These are phyloP conservation scores for Rosa chinensis DNA, from an alignment of 306 rosid species.

Conservation along the genomic window DNA sequence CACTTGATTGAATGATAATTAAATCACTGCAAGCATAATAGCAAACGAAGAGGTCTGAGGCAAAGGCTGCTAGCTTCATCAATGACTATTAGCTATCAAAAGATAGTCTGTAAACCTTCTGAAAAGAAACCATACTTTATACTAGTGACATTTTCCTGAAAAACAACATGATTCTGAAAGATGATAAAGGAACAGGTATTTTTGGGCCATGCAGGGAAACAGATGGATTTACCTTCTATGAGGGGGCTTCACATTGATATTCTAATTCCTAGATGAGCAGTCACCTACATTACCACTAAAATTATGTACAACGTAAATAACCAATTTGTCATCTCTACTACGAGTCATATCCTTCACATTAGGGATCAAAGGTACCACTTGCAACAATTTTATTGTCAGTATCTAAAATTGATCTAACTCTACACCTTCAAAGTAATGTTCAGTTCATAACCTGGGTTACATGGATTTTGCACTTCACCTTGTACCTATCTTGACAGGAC, in stretches of 20 bases:
- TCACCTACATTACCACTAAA: too few relatives aligned
- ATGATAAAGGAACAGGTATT: neutral
- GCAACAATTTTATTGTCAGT: neutral
- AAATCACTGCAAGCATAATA: neutral
- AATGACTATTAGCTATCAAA: neutral
- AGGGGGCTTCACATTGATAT: neutral
- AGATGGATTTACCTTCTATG: neutral
- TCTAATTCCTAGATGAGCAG: neutral
- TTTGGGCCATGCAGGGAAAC: neutral
- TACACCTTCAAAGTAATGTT: neutral
- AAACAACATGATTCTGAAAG: neutral
- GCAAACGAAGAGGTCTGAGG: neutral
- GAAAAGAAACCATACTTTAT: too few relatives aligned
- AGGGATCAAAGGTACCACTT: neutral
- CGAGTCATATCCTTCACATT: neutral
- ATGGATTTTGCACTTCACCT: neutral
- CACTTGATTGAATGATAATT: neutral
- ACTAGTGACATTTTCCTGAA: neutral
- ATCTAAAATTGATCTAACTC: neutral
- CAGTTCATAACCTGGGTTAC: neutral
- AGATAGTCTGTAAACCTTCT: too few relatives aligned
- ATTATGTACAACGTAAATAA: too few relatives aligned
- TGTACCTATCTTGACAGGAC: neutral
- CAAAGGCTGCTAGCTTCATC: neutral
- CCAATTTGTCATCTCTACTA: neutral